A percentile compares a stretch with the other conserved stretches of the same genome.
phyloP scores from a whole-genome alignment of 495 filamentous ascomycete genomes.

The Penicillium dipodomyicola region DNA sequence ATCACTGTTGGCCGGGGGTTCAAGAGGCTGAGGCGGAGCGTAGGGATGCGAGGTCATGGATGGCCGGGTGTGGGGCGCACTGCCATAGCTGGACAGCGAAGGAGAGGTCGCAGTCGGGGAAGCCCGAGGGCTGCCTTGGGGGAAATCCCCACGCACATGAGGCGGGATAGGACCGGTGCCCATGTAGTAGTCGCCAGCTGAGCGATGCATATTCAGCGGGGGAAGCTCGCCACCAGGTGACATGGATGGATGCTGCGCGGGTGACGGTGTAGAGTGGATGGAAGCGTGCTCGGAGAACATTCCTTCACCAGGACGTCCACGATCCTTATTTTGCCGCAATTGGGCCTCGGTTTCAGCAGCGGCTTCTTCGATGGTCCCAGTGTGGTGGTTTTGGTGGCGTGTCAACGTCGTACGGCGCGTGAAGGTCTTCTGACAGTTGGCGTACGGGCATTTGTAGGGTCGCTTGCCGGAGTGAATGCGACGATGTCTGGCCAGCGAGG shows the following conservation, averaged over 20 bases:
- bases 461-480: slow-evolving; percentile 94
- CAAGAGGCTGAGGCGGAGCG: slow-evolving; percentile 79
- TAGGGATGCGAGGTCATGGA: slow-evolving; percentile 85
- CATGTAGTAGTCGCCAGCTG: slow-evolving; percentile 65
- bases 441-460: slow-evolving; percentile 96
- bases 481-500: slow-evolving; percentile 88
- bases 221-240: slow-evolving; percentile 78
- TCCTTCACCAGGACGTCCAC: slow-evolving; percentile 68
- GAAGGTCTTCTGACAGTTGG: slow-evolving; percentile 98
- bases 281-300: slow-evolving; percentile 78
- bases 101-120: slow-evolving; percentile 63
- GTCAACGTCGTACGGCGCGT: slow-evolving; percentile 93
- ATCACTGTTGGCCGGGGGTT: slow-evolving; percentile 80
- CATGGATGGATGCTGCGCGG: slow-evolving; percentile 71
- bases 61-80: slow-evolving; percentile 55
- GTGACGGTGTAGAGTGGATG: slow-evolving; percentile 83
- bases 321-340: slow-evolving; percentile 57
- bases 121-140: slow-evolving; percentile 68
- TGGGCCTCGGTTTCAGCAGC: slow-evolving; percentile 84
- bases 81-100: slow-evolving; percentile 56
- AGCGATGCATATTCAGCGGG: slow-evolving; percentile 69
- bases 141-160: slow-evolving; percentile 76
- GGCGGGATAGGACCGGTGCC: slow-evolving; percentile 70
- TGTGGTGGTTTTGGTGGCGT: slow-evolving; percentile 93
- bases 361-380: slow-evolving; percentile 91